Evolutionary conservation across 2,329 filamentous ascomycete species (phyloP).

Genomic region (Ambrosiella cleistominuta): DNA sequence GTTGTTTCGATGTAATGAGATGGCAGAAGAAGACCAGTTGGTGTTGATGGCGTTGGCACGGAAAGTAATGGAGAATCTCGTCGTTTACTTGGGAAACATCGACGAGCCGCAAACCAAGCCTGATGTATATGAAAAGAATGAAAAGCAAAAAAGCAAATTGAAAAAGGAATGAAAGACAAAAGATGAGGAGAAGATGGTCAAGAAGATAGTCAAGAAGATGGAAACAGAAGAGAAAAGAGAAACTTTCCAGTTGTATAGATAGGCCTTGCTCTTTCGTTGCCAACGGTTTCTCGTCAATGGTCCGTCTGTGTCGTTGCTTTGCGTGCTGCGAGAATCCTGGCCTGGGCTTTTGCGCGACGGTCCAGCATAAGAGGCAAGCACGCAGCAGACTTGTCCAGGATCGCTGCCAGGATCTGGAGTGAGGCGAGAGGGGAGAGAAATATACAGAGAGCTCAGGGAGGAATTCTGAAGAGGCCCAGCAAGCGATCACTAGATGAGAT

Average conservation of each 20-base stretch:
- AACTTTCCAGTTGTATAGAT: background rate
- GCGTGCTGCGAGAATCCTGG: conserved; percentile 1
- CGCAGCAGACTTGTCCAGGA: conserved; percentile 2
- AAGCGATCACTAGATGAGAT: too few species aligned
- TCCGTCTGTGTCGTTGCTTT: conserved; percentile 3
- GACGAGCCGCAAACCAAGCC: too few species aligned
- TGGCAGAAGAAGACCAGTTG: too few species aligned
- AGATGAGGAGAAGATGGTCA: too few species aligned
- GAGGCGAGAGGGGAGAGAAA: background rate
- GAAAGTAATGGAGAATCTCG: too few species aligned
- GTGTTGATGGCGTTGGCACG: too few species aligned
- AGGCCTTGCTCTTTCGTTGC: background rate
- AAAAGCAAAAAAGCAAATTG: too few species aligned
- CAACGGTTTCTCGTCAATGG: background rate
- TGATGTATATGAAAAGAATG: too few species aligned
- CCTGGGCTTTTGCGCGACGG: background rate
- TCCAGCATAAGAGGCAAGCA: background rate
- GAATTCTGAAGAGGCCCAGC: background rate
- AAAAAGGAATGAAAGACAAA: too few species aligned
- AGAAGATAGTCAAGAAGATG: background rate
- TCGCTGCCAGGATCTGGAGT: background rate
- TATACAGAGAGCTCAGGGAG: background rate
- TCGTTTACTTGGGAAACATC: too few species aligned
- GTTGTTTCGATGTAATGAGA: too few species aligned
- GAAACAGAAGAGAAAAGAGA: background rate